Conservation (phyloP, 805 yeast species). For the Ogataea haglerorum region DNA sequence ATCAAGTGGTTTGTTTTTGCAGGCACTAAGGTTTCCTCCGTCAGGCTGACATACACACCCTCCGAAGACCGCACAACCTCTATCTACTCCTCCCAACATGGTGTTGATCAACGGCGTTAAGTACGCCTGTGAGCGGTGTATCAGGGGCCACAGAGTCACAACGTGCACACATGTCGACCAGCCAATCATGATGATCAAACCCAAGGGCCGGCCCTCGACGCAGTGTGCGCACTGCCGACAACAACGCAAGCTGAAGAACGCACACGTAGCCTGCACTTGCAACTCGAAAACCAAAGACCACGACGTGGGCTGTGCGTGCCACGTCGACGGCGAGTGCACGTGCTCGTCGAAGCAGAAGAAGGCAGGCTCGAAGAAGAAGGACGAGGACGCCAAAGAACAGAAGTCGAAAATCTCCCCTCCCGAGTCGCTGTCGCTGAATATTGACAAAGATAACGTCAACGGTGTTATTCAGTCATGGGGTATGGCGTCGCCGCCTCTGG, state of each 20-base stretch:
- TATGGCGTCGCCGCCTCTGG: constrained; percentile 27
- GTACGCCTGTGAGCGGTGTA: constrained; percentile 94
- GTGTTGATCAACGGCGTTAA: constrained; percentile 89
- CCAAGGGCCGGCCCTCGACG: constrained; percentile 93
- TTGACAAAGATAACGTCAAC: constrained; percentile 16
- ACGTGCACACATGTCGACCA: constrained; percentile 91
- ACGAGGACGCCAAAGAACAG: constrained; percentile 10
- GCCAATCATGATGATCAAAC: constrained; percentile 88
- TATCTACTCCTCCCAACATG: constrained; percentile 43
- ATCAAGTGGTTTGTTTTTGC: background rate
- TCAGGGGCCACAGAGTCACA: constrained; percentile 94
- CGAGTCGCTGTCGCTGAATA: constrained; percentile 6
- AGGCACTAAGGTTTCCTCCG: background rate
- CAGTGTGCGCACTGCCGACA: constrained; percentile 87
- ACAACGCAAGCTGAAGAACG: constrained; percentile 60
- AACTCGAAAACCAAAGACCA: constrained; percentile 42
- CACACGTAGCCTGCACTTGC: constrained; percentile 71
- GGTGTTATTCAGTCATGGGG: constrained; percentile 28
- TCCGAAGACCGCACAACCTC: background rate
- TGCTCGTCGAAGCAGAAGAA: constrained; percentile 30
- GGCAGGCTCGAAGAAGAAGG: constrained; percentile 16
- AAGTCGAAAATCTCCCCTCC: constrained; percentile 5
- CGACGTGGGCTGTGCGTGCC: constrained; percentile 32
- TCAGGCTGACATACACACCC: background rate
- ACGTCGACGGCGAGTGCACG: constrained; percentile 31